Percentiles rank a stretch among this genome's conserved stretches.
Conservation (phyloP, 2,329 filamentous ascomycete species). For the Alternaria triticimaculans region DNA sequence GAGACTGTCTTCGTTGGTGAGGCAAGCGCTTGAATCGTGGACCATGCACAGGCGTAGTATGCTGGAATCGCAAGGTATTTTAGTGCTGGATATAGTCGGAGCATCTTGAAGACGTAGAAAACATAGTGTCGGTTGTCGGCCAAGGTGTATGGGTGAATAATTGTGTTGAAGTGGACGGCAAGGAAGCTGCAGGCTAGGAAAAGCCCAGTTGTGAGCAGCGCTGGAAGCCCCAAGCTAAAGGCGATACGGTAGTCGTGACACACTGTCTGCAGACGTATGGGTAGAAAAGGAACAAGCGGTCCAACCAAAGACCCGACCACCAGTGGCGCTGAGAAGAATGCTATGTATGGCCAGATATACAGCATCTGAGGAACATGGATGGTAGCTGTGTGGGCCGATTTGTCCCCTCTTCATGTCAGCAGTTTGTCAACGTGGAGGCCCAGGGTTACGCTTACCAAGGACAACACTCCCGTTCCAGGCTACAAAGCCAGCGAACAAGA, state of each 20-base stretch:
- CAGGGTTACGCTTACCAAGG: constrained; percentile 64
- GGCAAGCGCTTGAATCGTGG: constrained; percentile 69
- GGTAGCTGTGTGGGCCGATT: constrained; percentile 89
- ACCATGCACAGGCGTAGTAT: constrained; percentile 75
- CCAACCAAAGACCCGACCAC: constrained; percentile 64
- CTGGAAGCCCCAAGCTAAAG: constrained; percentile 11
- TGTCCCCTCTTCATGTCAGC: constrained; percentile 70
- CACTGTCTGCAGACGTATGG: constrained; percentile 16
- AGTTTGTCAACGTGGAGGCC: not conserved
- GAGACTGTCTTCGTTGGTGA: constrained; percentile 28
- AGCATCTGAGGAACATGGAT: constrained; percentile 91
- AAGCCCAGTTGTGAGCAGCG: constrained; percentile 38
- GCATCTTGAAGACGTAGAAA: constrained; percentile 91
- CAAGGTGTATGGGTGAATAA: constrained; percentile 93
- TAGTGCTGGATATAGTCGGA: constrained; percentile 68
- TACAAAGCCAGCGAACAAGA: constrained; percentile 76
- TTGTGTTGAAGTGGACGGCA: constrained; percentile 81
- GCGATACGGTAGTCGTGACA: constrained; percentile 10
- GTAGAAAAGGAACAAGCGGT: constrained; percentile 35
- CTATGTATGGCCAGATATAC: constrained; percentile 89
- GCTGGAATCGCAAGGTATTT: constrained; percentile 72
- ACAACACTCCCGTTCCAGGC: constrained; percentile 91
- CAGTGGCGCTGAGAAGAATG: constrained; percentile 87
- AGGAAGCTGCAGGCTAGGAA: constrained; percentile 51
- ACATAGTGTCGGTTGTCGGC: constrained; percentile 97